A percentile compares a stretch with the other conserved stretches of the same genome.
phyloP scores from a whole-genome alignment of 176 grass and related monocot genomes.

The Alopecurus myosuroides region DNA sequence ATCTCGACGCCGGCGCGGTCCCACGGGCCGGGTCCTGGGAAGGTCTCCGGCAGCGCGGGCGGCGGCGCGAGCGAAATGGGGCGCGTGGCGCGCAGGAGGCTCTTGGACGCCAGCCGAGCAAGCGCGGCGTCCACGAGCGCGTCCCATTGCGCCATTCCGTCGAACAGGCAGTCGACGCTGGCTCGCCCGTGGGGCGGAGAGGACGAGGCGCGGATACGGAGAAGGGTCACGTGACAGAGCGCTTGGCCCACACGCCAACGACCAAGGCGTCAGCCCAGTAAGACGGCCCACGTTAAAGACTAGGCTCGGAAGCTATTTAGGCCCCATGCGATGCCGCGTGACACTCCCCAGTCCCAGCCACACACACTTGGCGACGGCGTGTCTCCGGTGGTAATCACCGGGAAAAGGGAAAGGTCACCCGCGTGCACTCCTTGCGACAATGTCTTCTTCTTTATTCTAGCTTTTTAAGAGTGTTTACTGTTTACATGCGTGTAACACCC shows the following conservation, averaged over 20 bases:
- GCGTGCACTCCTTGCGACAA: too few relatives aligned
- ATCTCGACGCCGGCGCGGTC: constrained; percentile 62
- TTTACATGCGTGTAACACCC: too few relatives aligned
- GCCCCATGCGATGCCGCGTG: too few relatives aligned
- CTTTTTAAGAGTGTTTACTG: too few relatives aligned
- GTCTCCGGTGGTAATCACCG: too few relatives aligned
- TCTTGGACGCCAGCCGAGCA: constrained; percentile 43
- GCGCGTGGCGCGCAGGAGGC: constrained; percentile 59
- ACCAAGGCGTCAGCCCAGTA: neutral
- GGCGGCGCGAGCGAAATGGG: constrained; percentile 41
- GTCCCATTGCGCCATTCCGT: constrained; percentile 68
- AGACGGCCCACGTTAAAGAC: neutral
- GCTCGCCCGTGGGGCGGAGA: constrained; percentile 7
- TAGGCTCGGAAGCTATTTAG: too few relatives aligned
- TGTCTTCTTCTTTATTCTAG: too few relatives aligned
- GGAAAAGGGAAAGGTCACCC: too few relatives aligned
- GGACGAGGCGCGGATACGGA: neutral
- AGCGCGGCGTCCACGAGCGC: constrained; percentile 49
- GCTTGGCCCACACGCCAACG: neutral
- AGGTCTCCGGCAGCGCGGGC: neutral
- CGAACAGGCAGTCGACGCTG: constrained; percentile 14
- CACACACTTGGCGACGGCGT: too few relatives aligned
- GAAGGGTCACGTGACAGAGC: neutral
- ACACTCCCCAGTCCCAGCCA: too few relatives aligned
- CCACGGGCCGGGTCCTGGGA: constrained; percentile 56